Base-by-base conservation (phyloP, 2,329 filamentous ascomycete species). In the Monilinia aucupariae region DNA sequence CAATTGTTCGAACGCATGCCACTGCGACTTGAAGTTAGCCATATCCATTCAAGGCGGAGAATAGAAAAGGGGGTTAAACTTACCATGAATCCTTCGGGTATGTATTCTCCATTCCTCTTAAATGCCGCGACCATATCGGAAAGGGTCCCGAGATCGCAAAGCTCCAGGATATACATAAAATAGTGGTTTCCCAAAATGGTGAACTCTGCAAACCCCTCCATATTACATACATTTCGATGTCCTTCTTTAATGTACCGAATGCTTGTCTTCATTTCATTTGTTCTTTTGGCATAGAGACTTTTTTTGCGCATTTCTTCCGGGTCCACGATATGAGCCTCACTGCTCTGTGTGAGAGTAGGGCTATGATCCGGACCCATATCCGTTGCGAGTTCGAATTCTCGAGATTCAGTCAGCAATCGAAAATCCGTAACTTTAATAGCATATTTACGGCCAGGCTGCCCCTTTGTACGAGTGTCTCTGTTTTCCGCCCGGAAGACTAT, bases 1-100 rank as follows among this genome's bases (percentile, higher is more conserved):
- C 12, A 62, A 22, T 41, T 62, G 60, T 32, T 59, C 60, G 7
- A 34, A 49, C n/a, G 47, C 25, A 27, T 58, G 43, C 60, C 60
- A 62, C 60, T 62, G 12, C 15, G 32, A n/a, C 13, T 30, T 17
- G 22, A n/a, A n/a, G 17, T 58, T 47, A 47, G 41, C 15, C 8
- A 58, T 37, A 4, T 37, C 9, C 7, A 13, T 10, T 17, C 20
- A 7, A 45, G 20, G 22, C 1, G 8, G n/a, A 12, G 15, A 34
- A 37, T 3, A 47, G 30, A 22, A n/a, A 12, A 47, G 20, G 13
- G 41, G 1, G 10, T 34, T 3, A 25, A 25, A 47, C 54, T 25
- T 27, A 48, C 54, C 2, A 58, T 58, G 34, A 58, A 58, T 37
- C 13, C 54, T 25, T 58, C 54, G 15, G 54, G 54, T 20, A 58